Evolutionary conservation across 23 red algal genomes (phyloP).

Genomic region (Gracilaria domingensis): DNA sequence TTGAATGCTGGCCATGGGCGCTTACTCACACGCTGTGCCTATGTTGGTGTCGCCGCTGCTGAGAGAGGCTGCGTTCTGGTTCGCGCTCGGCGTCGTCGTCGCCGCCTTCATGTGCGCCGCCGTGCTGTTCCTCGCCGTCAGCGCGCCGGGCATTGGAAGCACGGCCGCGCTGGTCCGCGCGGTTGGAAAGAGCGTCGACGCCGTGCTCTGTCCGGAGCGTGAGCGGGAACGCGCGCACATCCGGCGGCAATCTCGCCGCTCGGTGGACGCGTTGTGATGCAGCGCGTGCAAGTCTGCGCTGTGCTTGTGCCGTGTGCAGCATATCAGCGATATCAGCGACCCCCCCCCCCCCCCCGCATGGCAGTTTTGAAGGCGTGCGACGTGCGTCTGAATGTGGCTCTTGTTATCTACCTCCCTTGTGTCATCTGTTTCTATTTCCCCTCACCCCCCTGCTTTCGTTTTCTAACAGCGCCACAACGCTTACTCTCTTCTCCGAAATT

Average conservation of each 20-base stretch:
- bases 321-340: background rate
- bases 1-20: background rate
- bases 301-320: too few relatives aligned
- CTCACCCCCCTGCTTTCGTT: background rate
- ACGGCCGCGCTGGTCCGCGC: constrained; percentile 28
- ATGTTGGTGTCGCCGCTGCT: constrained; percentile 54
- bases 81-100: constrained; percentile 35
- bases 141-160: constrained; percentile 40
- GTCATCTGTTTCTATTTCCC: too few relatives aligned
- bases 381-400: background rate
- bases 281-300: too few relatives aligned
- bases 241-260: constrained; percentile 14
- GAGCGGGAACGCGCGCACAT: constrained; percentile 15
- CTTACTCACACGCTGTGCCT: background rate
- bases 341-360: background rate
- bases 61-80: constrained; percentile 57
- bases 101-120: constrained; percentile 58
- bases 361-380: background rate
- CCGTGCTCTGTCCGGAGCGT: constrained; percentile 29
- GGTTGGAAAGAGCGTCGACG: constrained; percentile 53
- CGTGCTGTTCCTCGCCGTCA: constrained; percentile 34
- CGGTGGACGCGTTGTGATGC: background rate
- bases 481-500: constrained; percentile 6
- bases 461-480: background rate
- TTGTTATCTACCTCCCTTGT: background rate